These are phyloP conservation scores for Xenosphaeropsis pyriputrescens DNA, from an alignment of 2,329 filamentous ascomycete genomes.

Conservation along the genomic window DNA sequence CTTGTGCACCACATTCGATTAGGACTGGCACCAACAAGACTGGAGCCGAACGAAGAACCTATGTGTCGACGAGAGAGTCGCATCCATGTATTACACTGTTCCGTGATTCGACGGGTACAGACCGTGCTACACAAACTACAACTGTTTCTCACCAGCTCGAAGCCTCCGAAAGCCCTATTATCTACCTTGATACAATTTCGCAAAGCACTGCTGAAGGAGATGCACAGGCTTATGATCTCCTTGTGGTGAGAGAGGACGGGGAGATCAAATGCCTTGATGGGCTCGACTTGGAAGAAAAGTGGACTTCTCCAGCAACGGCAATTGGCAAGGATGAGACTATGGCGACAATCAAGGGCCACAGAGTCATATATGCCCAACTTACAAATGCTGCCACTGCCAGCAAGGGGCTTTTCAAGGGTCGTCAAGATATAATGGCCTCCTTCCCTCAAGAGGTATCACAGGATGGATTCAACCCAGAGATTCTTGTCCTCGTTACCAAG, in stretches of 20 bases:
- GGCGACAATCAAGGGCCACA: constrained; percentile 16
- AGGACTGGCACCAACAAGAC: constrained; percentile 26
- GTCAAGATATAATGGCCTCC: constrained; percentile 33
- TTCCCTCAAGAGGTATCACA: constrained; percentile 31
- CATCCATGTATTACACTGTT: constrained; percentile 41
- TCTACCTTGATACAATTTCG: constrained; percentile 24
- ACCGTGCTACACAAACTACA: constrained; percentile 36
- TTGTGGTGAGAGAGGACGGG: constrained; percentile 45
- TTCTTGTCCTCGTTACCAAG: constrained; percentile 29
- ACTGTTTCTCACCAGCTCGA: constrained; percentile 28
- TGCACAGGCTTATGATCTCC: constrained; percentile 21
- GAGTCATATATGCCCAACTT: constrained; percentile 17
- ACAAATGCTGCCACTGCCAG: constrained; percentile 16
- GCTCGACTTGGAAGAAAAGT: constrained; percentile 32
- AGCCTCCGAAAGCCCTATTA: constrained; percentile 21
- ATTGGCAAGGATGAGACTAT: constrained; percentile 18
- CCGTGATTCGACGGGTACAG: constrained; percentile 36
- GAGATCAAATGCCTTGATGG: constrained; percentile 45
- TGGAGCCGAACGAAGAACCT: constrained; percentile 42
- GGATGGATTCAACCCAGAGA: constrained; percentile 31
- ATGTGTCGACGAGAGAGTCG: constrained; percentile 35
- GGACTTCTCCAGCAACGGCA: constrained; percentile 25
- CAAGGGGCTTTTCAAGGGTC: constrained; percentile 29
- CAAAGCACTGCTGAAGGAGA: constrained; percentile 9
- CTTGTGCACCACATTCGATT: constrained; percentile 44